Evolutionary conservation across 495 filamentous ascomycete genomes (phyloP).

Genomic region (Parachaetomium inaequale): DNA sequence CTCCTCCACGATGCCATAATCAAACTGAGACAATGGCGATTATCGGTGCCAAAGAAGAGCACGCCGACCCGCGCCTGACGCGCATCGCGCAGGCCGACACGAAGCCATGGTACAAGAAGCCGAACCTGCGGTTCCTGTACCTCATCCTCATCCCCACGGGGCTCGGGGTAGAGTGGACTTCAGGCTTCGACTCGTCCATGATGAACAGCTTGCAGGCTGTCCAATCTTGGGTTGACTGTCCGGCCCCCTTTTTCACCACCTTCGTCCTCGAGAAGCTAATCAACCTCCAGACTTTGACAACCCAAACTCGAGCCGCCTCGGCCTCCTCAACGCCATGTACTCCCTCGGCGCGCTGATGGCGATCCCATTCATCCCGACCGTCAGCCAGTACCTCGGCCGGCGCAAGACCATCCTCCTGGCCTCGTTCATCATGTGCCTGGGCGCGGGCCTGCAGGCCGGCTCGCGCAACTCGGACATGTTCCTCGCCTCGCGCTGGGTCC

Average conservation of each 20-base stretch:
- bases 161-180: conserved; percentile 66
- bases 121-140: conserved; percentile 59
- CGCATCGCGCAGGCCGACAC: conserved; percentile 49
- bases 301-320: conserved; percentile 34
- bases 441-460: conserved; percentile 29
- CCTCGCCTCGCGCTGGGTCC: conserved; percentile 55
- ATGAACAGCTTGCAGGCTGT: conserved; percentile 63
- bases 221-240: conserved; percentile 53
- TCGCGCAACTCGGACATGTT: conserved; percentile 49
- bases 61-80: conserved; percentile 39
- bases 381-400: conserved; percentile 51
- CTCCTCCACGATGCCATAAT: not conserved
- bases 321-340: conserved; percentile 41
- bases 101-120: conserved; percentile 59
- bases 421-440: conserved; percentile 44
- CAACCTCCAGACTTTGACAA: conserved; percentile 36
- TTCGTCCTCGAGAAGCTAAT: not conserved
- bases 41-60: conserved; percentile 28
- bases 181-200: conserved; percentile 62
- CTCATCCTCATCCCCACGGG: conserved; percentile 60
- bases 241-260: conserved; percentile 27
- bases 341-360: conserved; percentile 43
- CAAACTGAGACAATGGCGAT: conserved; percentile 21
- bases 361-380: conserved; percentile 53
- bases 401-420: conserved; percentile 52